Evolutionary conservation across 768 basidiomycete genomes (phyloP).

Genomic region (Lactarius sp.): DNA sequence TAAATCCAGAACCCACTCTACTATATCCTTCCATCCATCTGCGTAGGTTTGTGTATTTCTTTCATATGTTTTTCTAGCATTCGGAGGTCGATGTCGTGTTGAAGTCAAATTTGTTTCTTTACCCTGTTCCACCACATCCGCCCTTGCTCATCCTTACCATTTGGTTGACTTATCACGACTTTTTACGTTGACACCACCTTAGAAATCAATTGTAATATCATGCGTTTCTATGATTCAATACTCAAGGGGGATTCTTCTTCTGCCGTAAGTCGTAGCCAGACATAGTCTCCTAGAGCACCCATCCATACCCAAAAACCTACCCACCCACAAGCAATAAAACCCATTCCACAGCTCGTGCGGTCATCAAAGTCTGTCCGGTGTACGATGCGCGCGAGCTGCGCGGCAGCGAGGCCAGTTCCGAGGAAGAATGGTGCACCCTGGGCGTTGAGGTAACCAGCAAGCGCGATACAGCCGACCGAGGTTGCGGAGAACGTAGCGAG

Average conservation of each 20-base stretch:
- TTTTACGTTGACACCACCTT: background rate
- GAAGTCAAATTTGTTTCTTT: background rate
- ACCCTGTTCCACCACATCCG: background rate
- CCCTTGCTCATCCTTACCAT: background rate
- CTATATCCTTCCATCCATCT: conserved; percentile 35
- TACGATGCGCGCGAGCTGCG: conserved; percentile 76
- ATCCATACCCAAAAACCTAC: conserved; percentile 85
- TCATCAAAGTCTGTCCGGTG: conserved; percentile 68
- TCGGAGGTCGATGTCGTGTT: background rate
- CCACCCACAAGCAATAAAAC: conserved; percentile 86
- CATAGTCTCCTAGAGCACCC: conserved; percentile 72
- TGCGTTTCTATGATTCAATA: background rate
- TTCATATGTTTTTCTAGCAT: background rate
- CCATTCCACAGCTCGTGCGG: conserved; percentile 81
- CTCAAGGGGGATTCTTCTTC: background rate
- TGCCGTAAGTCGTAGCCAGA: conserved; percentile 23
- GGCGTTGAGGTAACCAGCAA: conserved; percentile 75
- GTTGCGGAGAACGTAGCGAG: conserved; percentile 68
- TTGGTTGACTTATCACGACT: background rate
- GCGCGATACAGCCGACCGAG: conserved; percentile 67
- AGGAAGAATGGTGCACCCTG: conserved; percentile 77
- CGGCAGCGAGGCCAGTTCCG: conserved; percentile 65
- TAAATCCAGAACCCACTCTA: conserved; percentile 39
- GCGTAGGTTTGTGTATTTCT: conserved; percentile 27
- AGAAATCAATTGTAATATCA: conserved; percentile 8